phyloP scores from a whole-genome alignment of 306 rosid species.

The Notholithocarpus densiflorus region DNA sequence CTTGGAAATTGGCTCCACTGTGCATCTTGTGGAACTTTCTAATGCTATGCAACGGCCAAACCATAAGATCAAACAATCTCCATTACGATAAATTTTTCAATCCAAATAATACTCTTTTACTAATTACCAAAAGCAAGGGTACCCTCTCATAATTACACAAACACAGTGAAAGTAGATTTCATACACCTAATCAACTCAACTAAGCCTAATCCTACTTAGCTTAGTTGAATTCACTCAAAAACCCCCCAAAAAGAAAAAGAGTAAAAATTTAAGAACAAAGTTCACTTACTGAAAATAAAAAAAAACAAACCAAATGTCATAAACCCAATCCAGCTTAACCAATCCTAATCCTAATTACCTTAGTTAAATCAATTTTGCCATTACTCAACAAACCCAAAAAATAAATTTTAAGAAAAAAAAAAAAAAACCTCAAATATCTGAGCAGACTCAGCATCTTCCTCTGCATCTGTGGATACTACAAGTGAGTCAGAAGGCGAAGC shows the following conservation, averaged over 20 bases:
- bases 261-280: too few relatives aligned
- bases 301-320: background rate
- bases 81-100: background rate
- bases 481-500: conserved; percentile 42
- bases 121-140: background rate
- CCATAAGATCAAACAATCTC: too few relatives aligned
- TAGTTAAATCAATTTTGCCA: background rate
- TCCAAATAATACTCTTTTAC: background rate
- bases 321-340: background rate
- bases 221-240: background rate
- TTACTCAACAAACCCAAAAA: background rate
- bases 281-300: too few relatives aligned
- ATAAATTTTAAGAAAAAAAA: background rate
- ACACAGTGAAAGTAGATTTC: background rate
- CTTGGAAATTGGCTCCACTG: too few relatives aligned
- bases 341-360: background rate
- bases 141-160: background rate
- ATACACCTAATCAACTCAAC: background rate
- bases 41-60: too few relatives aligned
- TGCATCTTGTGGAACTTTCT: too few relatives aligned
- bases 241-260: too few relatives aligned
- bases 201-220: background rate
- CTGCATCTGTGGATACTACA: conserved; percentile 17
- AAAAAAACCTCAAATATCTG: conserved; percentile 68
- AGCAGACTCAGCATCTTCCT: conserved; percentile 60